Evolutionary conservation across 331 rosid species (phyloP), one percentile per base, ranked within the genome.

Genomic region (Malus hybrid): DNA sequence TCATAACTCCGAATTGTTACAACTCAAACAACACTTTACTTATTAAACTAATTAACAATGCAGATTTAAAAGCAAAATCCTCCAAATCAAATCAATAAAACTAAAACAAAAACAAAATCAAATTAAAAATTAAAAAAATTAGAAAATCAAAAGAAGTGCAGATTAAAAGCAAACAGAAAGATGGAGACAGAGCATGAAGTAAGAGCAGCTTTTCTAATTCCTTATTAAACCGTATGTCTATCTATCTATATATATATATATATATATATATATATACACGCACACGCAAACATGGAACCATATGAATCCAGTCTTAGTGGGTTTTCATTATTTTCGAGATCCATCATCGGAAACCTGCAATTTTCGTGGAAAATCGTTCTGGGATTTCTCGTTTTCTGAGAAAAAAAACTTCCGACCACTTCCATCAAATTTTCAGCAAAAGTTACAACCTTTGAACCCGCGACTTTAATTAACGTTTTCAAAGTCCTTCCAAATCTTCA

Each of bases 371-470:
- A 76, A 82, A 65, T 80, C 83, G 57, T 16, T 19, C 42, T 73
- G 84, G 79, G 84, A 81, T 82, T 29, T 82, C 80, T 80, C 76
- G 85, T 16, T 84, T 72, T 77, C 80, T 71, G 83, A 71, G 79
- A 70, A 80, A 80, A 83, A 84, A 75, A 80, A 61, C 54, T 42
- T 42, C 5, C 48, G 14, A 42, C 48, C 48, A 42, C 8, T 32
- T 46, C 71, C 48, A 36, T 57, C 15, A 20, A 57, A 7, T 7
- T 20, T 57, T 20, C 63, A 57, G 31, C 2, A 24, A 60, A 22
- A 13, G n/a, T 60, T 22, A 24, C 65, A 1, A 10, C 32, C 16
- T 24, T 60, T 22, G 15, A 24, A 60, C 29, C 3, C 31, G 22
- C 48, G 48, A 42, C 14, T 42, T 42, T 42, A 42, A 42, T 42